A percentile compares a stretch with the other conserved stretches of the same genome.
Conservation (phyloP, 208 protist genomes). For the Angomonas ambiguus region DNA sequence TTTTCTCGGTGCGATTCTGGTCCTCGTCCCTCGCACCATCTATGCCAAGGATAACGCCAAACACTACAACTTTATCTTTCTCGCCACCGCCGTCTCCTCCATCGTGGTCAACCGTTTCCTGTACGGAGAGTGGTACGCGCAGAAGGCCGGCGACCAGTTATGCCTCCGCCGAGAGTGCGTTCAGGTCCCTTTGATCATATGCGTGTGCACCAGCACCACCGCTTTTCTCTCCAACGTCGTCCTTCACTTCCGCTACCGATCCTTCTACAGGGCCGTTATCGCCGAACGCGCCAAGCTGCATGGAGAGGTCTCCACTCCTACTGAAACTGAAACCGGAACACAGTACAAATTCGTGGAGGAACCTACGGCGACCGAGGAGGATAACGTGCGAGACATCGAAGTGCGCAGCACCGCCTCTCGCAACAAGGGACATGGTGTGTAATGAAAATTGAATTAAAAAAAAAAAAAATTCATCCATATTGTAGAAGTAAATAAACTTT, state of each 20-base stretch:
- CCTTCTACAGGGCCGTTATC: constrained; percentile 28
- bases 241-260: constrained; percentile 34
- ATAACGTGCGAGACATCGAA: no score
- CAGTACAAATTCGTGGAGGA: no score
- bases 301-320: no score
- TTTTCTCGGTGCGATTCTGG: constrained; percentile 20
- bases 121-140: constrained; percentile 60
- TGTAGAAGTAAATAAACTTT: no score
- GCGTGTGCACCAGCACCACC: constrained; percentile 8
- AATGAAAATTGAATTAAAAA: no score
- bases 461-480: no score
- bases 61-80: constrained; percentile 65
- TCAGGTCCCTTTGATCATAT: background rate
- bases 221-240: constrained; percentile 29
- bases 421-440: no score
- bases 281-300: constrained; percentile 39
- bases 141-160: no score
- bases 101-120: constrained; percentile 59
- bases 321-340: no score
- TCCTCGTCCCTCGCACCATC: constrained; percentile 57
- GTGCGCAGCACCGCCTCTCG: no score
- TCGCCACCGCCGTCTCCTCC: constrained; percentile 25
- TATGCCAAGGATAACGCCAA: constrained; percentile 65
- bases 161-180: background rate
- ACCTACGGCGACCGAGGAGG: no score